Evolutionary conservation across 2,329 filamentous ascomycete species (phyloP).

Genomic region (Aspergillus sp.): DNA sequence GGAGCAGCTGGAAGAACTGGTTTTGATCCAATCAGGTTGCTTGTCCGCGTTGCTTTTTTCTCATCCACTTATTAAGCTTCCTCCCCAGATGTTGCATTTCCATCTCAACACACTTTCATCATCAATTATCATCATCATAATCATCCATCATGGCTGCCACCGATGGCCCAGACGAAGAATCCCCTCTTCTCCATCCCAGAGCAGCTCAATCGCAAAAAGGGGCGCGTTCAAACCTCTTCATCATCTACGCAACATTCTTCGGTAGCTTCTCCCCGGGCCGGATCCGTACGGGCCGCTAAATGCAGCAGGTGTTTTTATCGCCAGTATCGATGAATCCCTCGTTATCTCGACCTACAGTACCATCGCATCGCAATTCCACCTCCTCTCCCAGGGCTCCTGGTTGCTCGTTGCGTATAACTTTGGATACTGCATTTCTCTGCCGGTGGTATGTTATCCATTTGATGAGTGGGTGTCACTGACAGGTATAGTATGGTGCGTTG

Average conservation of each 20-base stretch:
- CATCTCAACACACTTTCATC: too few species aligned
- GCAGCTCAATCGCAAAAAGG: neutral
- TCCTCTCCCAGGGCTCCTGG: slow-evolving; percentile 39
- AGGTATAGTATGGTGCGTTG: neutral
- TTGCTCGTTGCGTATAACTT: slow-evolving; percentile 42
- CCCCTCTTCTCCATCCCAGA: neutral
- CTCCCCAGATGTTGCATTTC: too few species aligned
- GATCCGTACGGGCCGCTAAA: too few species aligned
- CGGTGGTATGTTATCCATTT: slow-evolving; percentile 18
- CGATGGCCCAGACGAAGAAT: neutral
- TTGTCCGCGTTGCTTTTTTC: too few species aligned
- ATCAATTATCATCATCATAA: slow-evolving; percentile 9
- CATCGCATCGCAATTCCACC: slow-evolving; percentile 43
- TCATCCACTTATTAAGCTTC: too few species aligned
- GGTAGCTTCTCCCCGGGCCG: neutral
- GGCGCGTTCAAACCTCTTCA: neutral
- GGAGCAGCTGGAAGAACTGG: too few species aligned
- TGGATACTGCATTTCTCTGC: slow-evolving; percentile 37
- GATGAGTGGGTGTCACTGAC: neutral
- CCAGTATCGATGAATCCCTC: slow-evolving; percentile 57
- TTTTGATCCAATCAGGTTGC: too few species aligned
- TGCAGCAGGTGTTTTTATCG: slow-evolving; percentile 53
- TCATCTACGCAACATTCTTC: neutral
- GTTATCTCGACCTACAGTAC: slow-evolving; percentile 60
- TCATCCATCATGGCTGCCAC: neutral